Evolutionary conservation across 2,329 filamentous ascomycete species (phyloP), one percentile per base, ranked within the genome.

Genomic region (Penicillium sp.): DNA sequence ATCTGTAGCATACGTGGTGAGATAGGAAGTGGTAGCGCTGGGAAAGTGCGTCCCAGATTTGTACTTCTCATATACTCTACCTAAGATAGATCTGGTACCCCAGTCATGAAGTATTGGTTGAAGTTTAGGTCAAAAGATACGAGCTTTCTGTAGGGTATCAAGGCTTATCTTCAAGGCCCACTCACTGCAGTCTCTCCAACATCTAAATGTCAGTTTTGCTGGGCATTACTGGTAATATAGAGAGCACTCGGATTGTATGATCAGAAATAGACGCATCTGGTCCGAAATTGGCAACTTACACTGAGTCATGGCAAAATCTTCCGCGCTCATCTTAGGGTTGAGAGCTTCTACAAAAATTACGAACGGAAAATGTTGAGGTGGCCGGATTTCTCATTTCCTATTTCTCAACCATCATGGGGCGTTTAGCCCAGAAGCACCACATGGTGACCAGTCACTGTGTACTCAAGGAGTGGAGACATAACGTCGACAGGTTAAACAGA

Each of bases 331-430:
- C 8, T 31, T 31, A 8, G 31, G 31, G 12, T 14, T 3, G 4
- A 10, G 17, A 11, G 34, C 42, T 41, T 20, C 6, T 59, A 31
- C 10, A 7, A 37, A 11, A 0, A 6, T 14, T 49, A 57, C 41
- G 20, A 55, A 49, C 50, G 39, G 35, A 6, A 43, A 3, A 2
- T 37, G 25, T 51, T 76, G 77, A 79, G 77, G 76, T 73, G 77
- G 77, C 77, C 77, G 68, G 74, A 74, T 77, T 69, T 77, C 72
- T 77, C 71, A 75, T 74, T 77, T 76, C 69, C 69, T 72, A 68
- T 67, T 66, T 67, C 67, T 70, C 68, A 69, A 75, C 75, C 71
- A 74, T 65, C 67, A 69, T 66, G 57, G 67, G 66, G 60, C 62
- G 57, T 57, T 64, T 47, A 48, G 59, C 63, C 64, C 58, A 58